Evolutionary conservation across 2,329 filamentous ascomycete species (phyloP).

Genomic region (Sarocladium strictum): DNA sequence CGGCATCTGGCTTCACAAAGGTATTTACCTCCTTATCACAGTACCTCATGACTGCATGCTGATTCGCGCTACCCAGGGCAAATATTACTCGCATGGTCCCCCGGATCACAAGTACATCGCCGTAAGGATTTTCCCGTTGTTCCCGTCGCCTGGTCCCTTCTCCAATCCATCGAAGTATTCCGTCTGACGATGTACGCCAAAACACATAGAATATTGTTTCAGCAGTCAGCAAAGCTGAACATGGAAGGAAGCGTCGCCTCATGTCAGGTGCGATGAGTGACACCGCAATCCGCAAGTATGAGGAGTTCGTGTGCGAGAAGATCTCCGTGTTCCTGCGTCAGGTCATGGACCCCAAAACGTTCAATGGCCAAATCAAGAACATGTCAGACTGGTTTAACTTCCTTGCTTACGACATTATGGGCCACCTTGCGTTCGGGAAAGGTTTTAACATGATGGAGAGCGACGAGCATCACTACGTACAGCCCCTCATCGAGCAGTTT

Average conservation of each 20-base stretch:
- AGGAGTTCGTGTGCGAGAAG: not conserved
- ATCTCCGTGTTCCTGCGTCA: not conserved
- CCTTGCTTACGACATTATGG: slow-evolving; percentile 9
- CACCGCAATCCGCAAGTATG: not conserved
- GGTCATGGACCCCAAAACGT: not conserved
- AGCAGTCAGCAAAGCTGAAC: not conserved
- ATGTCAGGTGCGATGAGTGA: not conserved
- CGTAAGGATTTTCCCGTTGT: too few relatives aligned
- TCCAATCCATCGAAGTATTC: too few relatives aligned
- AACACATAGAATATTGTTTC: not conserved
- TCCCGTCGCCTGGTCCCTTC: too few relatives aligned
- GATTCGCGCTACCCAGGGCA: too few relatives aligned
- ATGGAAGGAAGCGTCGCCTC: not conserved
- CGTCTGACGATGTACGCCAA: too few relatives aligned
- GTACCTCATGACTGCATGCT: too few relatives aligned
- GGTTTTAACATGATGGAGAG: not conserved
- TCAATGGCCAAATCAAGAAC: not conserved
- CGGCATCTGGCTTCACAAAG: too few relatives aligned
- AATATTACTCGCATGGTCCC: too few relatives aligned
- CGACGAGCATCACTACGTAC: slow-evolving; percentile 7
- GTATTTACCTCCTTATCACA: too few relatives aligned
- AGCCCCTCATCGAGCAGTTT: slow-evolving; percentile 8
- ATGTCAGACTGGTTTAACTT: not conserved
- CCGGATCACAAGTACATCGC: too few relatives aligned
- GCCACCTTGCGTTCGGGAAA: slow-evolving; percentile 1